Base-by-base conservation (phyloP, 768 basidiomycete species). In the Scleroderma citrinum region DNA sequence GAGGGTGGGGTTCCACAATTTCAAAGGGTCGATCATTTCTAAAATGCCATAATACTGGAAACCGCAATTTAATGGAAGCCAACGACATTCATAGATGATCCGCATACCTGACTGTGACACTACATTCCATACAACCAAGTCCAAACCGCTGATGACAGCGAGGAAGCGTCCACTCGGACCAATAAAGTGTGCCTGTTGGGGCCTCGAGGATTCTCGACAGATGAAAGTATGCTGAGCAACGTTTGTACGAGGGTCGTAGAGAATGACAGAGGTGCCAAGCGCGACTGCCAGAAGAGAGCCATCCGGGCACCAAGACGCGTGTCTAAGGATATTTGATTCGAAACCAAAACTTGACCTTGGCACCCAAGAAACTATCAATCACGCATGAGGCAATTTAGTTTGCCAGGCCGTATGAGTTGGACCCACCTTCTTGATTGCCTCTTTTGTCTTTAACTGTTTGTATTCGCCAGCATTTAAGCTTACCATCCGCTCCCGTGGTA, bases 391-490 rank as follows among this genome's bases (percentile, higher is more conserved):
- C n/a, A 6, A 21, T 51, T 19, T 16, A 12, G 37, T 23, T 38
- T 14, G 14, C 10, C 8, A 4, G 21, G 19, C 2, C 26, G 26
- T 4, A 47, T 7, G 20, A 48, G n/a, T n/a, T n/a, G 20, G 31
- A 68, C 74, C 64, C 55, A 82, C 85, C 76, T 69, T 89, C 79
- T 24, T 61, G 57, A 32, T 62, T 63, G 19, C 74, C 75, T 44
- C 73, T 69, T 62, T 77, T 77, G 34, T 69, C 69, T 53, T 67
- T 71, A 14, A 68, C 57, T 34, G 58, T 63, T 60, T 74, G 79
- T 58, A 84, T 67, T 51, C 83, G 75, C 95, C 95, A 98, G 3
- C 83, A 70, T 64, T 92, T 96, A 49, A 92, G 81, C 26, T 70
- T 66, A 2, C 83, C 81, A 65, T 94, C 91, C 53, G 76, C 74